Evolutionary conservation across 345 rosid species (phyloP), one percentile per base, ranked within the genome.

Genomic region (Pugionium dolabratum): DNA sequence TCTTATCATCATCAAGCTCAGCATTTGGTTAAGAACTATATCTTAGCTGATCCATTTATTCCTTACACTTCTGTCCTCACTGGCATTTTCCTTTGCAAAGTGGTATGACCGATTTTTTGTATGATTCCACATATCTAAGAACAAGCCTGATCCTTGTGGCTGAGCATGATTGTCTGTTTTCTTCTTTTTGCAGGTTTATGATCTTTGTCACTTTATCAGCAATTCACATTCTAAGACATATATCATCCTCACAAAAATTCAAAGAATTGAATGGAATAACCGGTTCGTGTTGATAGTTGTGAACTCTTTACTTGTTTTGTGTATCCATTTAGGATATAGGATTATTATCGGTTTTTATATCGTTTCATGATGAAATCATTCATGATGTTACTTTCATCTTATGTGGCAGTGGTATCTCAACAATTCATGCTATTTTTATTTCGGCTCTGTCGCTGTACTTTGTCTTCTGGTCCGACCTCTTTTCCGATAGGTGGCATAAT

Each of bases 51-150:
- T 77, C 82, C 96, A 18, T 84, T 83, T 72, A 74, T 87, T 59
- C 93, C 98, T 44, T 89, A 84, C 75, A 81, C 96, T 4, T 85
- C 98, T 26, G 50, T 92, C 34, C 78, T 92, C 54, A 79, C 84
- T 50, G 96, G 96, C 66, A 79, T 89, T 67, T 76, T 87, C 75
- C 89, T 92, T 77, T 87, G 91, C 82, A 92, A 92, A 87, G 80
- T 84, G 93, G 95, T 92, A 85, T n/a, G 31, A 26, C 29, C 4
- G 6, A 8, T 6, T 67, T 28, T 43, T 32, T 6, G 26, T 4
- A 0, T 37, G 35, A 40, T 59, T 31, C 6, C 52, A 6, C 25
- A 34, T 43, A 59, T 59, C 42, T 59, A 5, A 1, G 4, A 54
- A 25, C 29, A 71, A 51, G 53, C 26, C 53, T 2, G 65, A 64